These are phyloP conservation scores for Monosporascus sp. DNA, from an alignment of 2,329 filamentous ascomycete species.

Conservation along the genomic window DNA sequence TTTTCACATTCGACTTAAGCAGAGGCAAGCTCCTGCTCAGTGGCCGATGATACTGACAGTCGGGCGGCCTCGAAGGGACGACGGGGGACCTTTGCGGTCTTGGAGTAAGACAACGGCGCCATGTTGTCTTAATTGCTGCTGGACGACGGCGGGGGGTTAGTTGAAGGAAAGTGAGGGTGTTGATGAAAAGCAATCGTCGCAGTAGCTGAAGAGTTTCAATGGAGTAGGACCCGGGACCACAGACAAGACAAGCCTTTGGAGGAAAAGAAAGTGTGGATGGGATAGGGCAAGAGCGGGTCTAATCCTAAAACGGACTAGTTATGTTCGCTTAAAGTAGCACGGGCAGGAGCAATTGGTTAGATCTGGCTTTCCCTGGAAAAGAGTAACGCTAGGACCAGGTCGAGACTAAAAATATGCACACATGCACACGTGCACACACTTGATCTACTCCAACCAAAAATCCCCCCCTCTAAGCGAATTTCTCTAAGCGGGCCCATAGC, in stretches of 20 bases:
- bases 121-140: conserved; percentile 38
- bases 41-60: conserved; percentile 98
- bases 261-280: conserved; percentile 20
- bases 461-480: conserved; percentile 19
- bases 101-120: conserved; percentile 75
- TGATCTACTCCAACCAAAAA: conserved; percentile 11
- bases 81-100: conserved; percentile 99
- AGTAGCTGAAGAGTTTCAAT: conserved; percentile 11
- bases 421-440: neutral
- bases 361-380: too few species aligned
- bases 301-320: conserved; percentile 7
- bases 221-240: neutral
- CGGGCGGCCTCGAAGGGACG: conserved; percentile 99
- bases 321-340: conserved; percentile 20
- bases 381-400: neutral
- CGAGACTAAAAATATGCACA: neutral
- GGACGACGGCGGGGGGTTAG: conserved; percentile 10
- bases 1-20: conserved; percentile 81
- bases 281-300: conserved; percentile 23
- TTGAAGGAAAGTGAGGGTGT: conserved; percentile 17
- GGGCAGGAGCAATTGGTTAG: conserved; percentile 1
- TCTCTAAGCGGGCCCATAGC: conserved; percentile 8
- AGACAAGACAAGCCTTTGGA: neutral
- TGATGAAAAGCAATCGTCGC: conserved; percentile 8
- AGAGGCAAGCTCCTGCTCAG: conserved; percentile 97